These are phyloP conservation scores for Primulina tabacum DNA, from an alignment of 257 asterid genomes.

Conservation along the genomic window DNA sequence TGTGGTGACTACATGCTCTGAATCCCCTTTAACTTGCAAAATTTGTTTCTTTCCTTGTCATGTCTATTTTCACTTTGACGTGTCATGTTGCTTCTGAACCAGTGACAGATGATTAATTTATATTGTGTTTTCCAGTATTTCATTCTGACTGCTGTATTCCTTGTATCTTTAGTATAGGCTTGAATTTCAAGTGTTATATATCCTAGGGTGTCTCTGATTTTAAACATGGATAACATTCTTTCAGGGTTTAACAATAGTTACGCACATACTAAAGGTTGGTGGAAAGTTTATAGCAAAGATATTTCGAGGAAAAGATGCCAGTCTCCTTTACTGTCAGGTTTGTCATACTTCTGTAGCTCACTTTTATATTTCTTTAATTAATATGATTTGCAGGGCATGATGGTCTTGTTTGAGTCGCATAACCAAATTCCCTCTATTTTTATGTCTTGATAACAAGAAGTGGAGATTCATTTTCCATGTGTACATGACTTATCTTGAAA, in stretches of 20 bases:
- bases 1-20: background rate
- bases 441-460: background rate
- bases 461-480: background rate
- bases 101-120: background rate
- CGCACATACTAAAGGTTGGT: slow-evolving; percentile 84
- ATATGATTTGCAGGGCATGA: background rate
- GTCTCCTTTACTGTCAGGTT: slow-evolving; percentile 95
- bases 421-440: background rate
- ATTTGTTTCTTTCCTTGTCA: background rate
- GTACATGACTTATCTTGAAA: background rate
- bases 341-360: slow-evolving; percentile 20
- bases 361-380: no score
- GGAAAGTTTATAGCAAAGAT: slow-evolving; percentile 96
- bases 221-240: slow-evolving; percentile 27
- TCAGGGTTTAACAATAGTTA: slow-evolving; percentile 93
- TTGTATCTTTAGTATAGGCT: background rate
- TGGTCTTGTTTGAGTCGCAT: background rate
- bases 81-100: slow-evolving; percentile 3
- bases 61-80: background rate
- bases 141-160: background rate
- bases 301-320: slow-evolving; percentile 96
- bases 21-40: background rate
- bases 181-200: background rate
- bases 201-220: slow-evolving; percentile 7
- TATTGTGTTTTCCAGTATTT: background rate